Conservation (phyloP, 129 eudicot genomes). For the Flaveria trinervia region DNA sequence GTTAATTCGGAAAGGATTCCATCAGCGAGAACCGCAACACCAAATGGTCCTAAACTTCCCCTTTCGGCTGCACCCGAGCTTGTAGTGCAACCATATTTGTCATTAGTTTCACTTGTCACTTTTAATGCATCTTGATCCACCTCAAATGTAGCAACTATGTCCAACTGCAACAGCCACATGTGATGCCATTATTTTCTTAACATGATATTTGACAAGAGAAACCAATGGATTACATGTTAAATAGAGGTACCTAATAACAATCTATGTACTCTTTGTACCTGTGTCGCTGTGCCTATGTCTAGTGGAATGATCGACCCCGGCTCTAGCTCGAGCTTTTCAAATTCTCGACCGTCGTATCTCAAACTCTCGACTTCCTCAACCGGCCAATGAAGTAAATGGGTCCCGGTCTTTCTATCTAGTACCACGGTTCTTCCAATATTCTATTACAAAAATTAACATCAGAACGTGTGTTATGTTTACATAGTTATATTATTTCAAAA, state of each 20-base stretch:
- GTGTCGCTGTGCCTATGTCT: conserved; percentile 52
- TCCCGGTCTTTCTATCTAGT: conserved; percentile 66
- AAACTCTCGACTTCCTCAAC: conserved; percentile 70
- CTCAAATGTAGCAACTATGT: conserved; percentile 66
- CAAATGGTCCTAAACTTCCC: conserved; percentile 84
- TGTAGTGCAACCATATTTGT: conserved; percentile 52
- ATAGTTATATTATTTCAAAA: neutral
- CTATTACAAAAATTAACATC: conserved; percentile 28
- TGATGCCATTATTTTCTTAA: neutral
- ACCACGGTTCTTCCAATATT: conserved; percentile 73
- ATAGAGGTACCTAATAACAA: neutral
- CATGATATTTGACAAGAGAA: neutral
- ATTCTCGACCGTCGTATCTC: conserved; percentile 42
- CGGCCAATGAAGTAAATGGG: conserved; percentile 88
- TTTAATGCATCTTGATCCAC: conserved; percentile 51
- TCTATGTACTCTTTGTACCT: conserved; percentile 44
- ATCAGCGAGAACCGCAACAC: conserved; percentile 72
- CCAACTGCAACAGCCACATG: conserved; percentile 50
- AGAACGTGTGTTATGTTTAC: neutral
- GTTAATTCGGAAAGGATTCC: conserved; percentile 62
- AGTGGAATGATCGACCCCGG: conserved; percentile 73
- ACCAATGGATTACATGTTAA: too few relatives aligned
- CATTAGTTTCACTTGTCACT: conserved; percentile 34
- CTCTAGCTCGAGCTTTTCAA: conserved; percentile 43
- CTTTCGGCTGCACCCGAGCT: conserved; percentile 61